Base-by-base conservation (phyloP, 2,329 filamentous ascomycete genomes). In the Stromatinia cepivora region DNA sequence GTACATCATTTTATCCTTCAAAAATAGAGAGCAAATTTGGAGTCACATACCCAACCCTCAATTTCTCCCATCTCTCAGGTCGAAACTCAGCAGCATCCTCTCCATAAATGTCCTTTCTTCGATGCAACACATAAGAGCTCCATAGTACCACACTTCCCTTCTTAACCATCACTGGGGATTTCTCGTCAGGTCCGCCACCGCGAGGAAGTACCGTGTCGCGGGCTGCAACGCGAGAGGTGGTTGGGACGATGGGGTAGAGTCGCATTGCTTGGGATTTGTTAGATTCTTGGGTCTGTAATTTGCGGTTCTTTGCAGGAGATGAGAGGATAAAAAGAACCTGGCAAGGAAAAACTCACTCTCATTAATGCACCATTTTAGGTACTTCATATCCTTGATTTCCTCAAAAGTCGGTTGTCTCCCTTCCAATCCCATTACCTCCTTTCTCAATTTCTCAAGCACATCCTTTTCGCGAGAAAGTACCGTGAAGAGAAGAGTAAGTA, bases 61-160 rank as follows among this genome's bases (percentile, higher is more conserved):
- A 36, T 22, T 83, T 82, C 54, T 79, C 78, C 75, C 75, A 76
- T 22, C 75, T 70, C 25, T 75, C 74, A 0, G 75, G 74, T 46
- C 67, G 70, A 58, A 74, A 76, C 67, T 76, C 75, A 5, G 76
- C 71, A 81, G 48, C 81, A 70, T 93, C 88, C 0, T 81, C 76
- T 3, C 91, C 91, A 75, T 91, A 94, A 39, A 93, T 82, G 70
- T 89, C 86, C 7, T 75, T 76, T 22, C 79, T 74, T 45, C 78
- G 73, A 54, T 80, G 79, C 71, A 81, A 75, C 3, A 70, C 70
- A 62, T 76, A 78, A 45, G 70, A 61, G 54, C 69, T 75, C 75
- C 66, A 59, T 74, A 42, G 68, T 65, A 63, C 20, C 63, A 67
- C 1, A 11, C 45, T 31, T 1, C 79, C 79, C 54, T 76, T 76